Evolutionary conservation across 2,329 filamentous ascomycete species (phyloP), one percentile per base, ranked within the genome.

Genomic region (Pseudohalonectria lignicola): DNA sequence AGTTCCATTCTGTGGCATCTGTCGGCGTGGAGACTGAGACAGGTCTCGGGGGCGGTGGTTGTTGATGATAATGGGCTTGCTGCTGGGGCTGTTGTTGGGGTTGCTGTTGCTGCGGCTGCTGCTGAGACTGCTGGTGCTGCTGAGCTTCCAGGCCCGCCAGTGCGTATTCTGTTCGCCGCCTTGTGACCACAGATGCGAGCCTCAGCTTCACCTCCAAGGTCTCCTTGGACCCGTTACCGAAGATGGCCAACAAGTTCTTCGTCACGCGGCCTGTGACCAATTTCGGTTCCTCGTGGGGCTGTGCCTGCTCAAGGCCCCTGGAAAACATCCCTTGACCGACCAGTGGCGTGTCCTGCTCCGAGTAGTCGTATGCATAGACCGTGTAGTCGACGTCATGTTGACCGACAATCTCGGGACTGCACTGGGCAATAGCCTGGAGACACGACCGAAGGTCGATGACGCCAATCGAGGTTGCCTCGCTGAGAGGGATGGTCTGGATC

Each of bases 311-410:
- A 33, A 96, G 68, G 17, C 81, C 77, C 74, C 83, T 82, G 28
- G 92, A 96, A 16, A 98, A 69, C 79, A 96, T 86, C 38, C 93
- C 92, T 60, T 98, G 90, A 17, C 92, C 92, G 18, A 95, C 90
- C 40, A 96, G 71, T 38, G 93, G 92, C 15, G 81, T 86, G 53
- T 95, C 88, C 46, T 85, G 84, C 61, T 98, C 92, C 11, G 92
- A 95, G 59, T 90, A 96, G 59, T 98, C 92, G 64, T 86, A 86
- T 21, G 90, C 87, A 61, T 98, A 98, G 40, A 98, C 79, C n/a
- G 87, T 92, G 62, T 92, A 98, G 62, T 98, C 88, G 59, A 75
- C 63, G 63, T 62, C 82, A 70, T 43, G 81, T 55, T 66, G 82
- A 67, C 53, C 75, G 34, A 87, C 66, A 33, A 98, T 72, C 62